A percentile compares a stretch with the other conserved stretches of the same genome.
Evolutionary conservation across 495 filamentous ascomycete genomes (phyloP).

Genomic region (Annulohypoxylon maeteangense): DNA sequence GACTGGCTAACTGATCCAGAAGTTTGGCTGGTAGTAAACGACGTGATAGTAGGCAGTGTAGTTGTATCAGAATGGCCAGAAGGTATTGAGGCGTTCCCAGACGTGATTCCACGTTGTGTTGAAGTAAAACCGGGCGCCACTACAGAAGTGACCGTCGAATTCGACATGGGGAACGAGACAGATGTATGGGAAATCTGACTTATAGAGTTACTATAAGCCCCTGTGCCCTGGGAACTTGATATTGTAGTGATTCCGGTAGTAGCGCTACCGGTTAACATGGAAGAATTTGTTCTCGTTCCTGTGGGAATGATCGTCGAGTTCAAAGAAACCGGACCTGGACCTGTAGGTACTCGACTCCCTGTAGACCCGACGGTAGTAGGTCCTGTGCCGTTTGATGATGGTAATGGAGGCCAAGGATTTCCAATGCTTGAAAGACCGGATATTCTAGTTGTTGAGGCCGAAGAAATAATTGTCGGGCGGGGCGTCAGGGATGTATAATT

Average conservation of each 20-base stretch:
- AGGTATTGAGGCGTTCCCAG: constrained; percentile 15
- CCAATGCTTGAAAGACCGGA: not conserved
- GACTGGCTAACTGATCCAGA: constrained; percentile 17
- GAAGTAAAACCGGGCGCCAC: not conserved
- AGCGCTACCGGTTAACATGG: constrained; percentile 1
- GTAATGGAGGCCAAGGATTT: constrained; percentile 34
- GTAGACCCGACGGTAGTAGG: constrained; percentile 19
- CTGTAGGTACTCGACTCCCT: constrained; percentile 26
- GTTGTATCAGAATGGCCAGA: not conserved
- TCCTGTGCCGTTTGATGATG: constrained; percentile 37
- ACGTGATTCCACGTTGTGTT: constrained; percentile 1
- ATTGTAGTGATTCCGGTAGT: not conserved
- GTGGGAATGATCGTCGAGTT: constrained; percentile 7
- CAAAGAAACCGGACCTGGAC: constrained; percentile 24
- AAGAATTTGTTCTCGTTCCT: constrained; percentile 14
- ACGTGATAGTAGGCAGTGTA: not conserved
- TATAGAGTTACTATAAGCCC: constrained; percentile 6
- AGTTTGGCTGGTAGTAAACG: constrained; percentile 8
- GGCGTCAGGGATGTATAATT: constrained; percentile 36
- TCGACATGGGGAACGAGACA: constrained; percentile 40
- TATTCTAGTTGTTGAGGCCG: constrained; percentile 2
- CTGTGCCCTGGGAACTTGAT: constrained; percentile 15
- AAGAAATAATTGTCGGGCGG: constrained; percentile 19
- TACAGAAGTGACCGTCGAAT: constrained; percentile 27
- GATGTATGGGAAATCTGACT: constrained; percentile 10